Percentiles rank a stretch among this genome's conserved stretches.
phyloP scores from a whole-genome alignment of 2,329 filamentous ascomycete species.

The Aspergillus amoenus region DNA sequence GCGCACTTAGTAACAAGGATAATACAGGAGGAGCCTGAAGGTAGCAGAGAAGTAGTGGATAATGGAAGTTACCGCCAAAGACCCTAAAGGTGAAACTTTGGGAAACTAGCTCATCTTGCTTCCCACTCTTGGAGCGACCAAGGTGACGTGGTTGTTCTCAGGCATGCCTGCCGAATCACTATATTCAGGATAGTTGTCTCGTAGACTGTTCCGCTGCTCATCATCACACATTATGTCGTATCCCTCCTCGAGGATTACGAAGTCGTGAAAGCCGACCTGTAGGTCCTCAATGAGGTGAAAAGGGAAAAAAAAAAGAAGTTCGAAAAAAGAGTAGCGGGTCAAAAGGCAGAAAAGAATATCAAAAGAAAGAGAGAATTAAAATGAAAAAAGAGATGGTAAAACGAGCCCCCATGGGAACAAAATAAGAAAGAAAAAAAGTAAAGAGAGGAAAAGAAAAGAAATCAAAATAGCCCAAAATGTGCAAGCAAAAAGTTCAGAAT shows the following conservation, averaged over 20 bases:
- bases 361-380: constrained; percentile 3
- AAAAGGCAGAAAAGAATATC: constrained; percentile 2
- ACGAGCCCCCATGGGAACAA: background rate
- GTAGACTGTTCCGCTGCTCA: constrained; percentile 16
- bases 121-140: background rate
- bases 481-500: background rate
- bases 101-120: constrained; percentile 1
- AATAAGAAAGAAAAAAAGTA: background rate
- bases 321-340: constrained; percentile 7
- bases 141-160: constrained; percentile 1
- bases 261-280: background rate
- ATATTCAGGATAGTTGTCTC: constrained; percentile 18
- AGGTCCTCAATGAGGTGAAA: background rate
- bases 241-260: constrained; percentile 12
- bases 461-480: constrained; percentile 1
- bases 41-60: background rate
- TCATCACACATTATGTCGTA: constrained; percentile 26
- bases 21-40: constrained; percentile 8
- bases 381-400: background rate
- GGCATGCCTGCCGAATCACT: constrained; percentile 17
- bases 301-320: constrained; percentile 8
- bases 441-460: constrained; percentile 5
- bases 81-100: background rate
- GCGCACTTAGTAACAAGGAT: constrained; percentile 11
- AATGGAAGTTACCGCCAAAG: constrained; percentile 8